phyloP scores from a whole-genome alignment of 2,329 filamentous ascomycete genomes.

The Colletotrichum kahawae region DNA sequence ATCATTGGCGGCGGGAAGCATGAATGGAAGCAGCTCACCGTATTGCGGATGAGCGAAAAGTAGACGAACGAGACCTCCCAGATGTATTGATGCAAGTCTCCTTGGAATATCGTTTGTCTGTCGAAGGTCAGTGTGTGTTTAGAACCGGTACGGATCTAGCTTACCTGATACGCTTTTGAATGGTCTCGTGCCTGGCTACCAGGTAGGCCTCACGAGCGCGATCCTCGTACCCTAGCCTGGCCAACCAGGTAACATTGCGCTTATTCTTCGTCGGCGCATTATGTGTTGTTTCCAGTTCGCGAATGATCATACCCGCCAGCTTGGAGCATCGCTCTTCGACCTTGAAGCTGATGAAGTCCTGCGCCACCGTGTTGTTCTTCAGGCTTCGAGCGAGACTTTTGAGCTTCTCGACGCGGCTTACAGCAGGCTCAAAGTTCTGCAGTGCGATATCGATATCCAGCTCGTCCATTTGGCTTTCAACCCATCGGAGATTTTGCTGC shows the following conservation, averaged over 20 bases:
- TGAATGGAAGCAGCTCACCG: slow-evolving; percentile 83
- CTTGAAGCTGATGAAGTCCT: slow-evolving; percentile 91
- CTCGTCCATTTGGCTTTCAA: slow-evolving; percentile 93
- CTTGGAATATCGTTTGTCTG: slow-evolving; percentile 94
- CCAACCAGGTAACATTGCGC: slow-evolving; percentile 82
- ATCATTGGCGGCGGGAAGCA: slow-evolving; percentile 89
- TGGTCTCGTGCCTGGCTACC: slow-evolving; percentile 75
- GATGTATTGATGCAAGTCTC: slow-evolving; percentile 90
- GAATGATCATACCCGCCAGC: slow-evolving; percentile 77
- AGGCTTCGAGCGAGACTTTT: slow-evolving; percentile 79
- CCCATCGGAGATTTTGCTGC: slow-evolving; percentile 94
- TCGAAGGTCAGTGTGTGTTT: background rate
- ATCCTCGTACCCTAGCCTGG: slow-evolving; percentile 88
- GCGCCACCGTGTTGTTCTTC: slow-evolving; percentile 84
- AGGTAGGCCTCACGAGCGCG: slow-evolving; percentile 87
- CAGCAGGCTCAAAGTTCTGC: slow-evolving; percentile 85
- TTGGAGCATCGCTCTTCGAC: slow-evolving; percentile 83
- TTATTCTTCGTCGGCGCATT: slow-evolving; percentile 79
- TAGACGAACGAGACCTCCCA: slow-evolving; percentile 96
- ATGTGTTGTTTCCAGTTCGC: slow-evolving; percentile 79
- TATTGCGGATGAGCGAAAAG: slow-evolving; percentile 93
- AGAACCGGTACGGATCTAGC: slow-evolving; percentile 21
- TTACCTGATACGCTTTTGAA: slow-evolving; percentile 84
- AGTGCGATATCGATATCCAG: slow-evolving; percentile 95
- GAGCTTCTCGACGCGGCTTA: slow-evolving; percentile 83